Base-by-base conservation (phyloP, 1,139 yeast species). In the Geotrichum phurueaensis region DNA sequence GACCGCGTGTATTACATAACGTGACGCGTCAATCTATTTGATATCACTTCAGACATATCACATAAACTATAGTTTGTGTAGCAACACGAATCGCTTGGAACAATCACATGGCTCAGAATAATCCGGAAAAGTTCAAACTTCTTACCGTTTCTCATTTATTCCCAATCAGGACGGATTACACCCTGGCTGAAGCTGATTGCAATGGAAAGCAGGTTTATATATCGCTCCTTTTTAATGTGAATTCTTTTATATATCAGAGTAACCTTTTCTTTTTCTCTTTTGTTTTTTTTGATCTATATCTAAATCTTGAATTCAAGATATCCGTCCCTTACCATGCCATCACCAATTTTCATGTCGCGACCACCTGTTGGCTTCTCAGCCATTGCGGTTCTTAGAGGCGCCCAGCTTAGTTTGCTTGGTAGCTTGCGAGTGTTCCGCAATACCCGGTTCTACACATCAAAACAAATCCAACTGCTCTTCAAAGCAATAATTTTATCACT, bases 341-440 rank as follows among this genome's bases (percentile, higher is more conserved):
- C 84, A 2, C 84, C 84, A 7, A 74, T 78, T 31, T 79, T 80
- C 68, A 72, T 80, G 23, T 76, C 83, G 22, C 73, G 78, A 56
- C 84, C 84, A 1, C 79, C 82, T 23, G 79, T 75, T 3, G 80
- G 80, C 33, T 81, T 82, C 66, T 77, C 85, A 0, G 53, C 76
- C 1, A 63, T 77, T 62, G 78, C 84, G 0, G 75, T 83, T n/a
- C 64, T 80, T 13, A 73, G 86, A 18, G 87, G 87, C 0, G 65
- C 80, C 33, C 85, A 83, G 69, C 72, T 84, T 56, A 81, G 84
- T 0, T 59, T 80, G 4, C 70, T 81, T 9, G 84, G 86, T 3
- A 75, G 77, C 1, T 80, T 77, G 63, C 68, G 84, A 45, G 79
- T 83, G 1, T 69, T 81, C 36, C 79, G 77, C 10, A 39, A 39